Evolutionary conservation across 176 grass and related monocot genomes (phyloP).

Genomic region (Thalia dealbata): DNA sequence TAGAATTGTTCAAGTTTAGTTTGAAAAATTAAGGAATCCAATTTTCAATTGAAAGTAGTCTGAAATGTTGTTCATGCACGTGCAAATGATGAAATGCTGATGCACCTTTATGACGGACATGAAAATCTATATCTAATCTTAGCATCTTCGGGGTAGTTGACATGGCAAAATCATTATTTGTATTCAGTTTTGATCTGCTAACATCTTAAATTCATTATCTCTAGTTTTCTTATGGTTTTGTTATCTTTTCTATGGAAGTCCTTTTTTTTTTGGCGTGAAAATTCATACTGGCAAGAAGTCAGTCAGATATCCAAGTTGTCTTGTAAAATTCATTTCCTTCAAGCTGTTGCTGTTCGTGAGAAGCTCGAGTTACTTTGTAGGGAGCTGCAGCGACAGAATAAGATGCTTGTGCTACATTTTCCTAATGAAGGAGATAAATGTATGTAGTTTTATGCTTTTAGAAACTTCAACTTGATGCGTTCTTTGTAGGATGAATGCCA

Average conservation of each 20-base stretch:
- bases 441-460: neutral
- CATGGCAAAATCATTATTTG: neutral
- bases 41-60: too few species aligned
- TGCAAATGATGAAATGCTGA: too few species aligned
- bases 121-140: too few species aligned
- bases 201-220: neutral
- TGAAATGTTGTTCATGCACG: too few species aligned
- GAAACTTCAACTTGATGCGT: neutral
- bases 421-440: conserved; percentile 13
- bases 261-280: too few species aligned
- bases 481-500: conserved; percentile 67
- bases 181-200: neutral
- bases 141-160: neutral
- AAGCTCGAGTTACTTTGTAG: conserved; percentile 87
- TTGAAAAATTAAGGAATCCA: too few species aligned
- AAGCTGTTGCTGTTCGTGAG: conserved; percentile 78
- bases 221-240: neutral
- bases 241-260: neutral
- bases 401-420: conserved; percentile 67
- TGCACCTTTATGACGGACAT: too few species aligned
- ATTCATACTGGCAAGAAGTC: neutral
- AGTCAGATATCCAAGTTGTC: conserved; percentile 20
- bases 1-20: too few species aligned
- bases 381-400: conserved; percentile 92
- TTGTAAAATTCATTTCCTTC: conserved; percentile 19